A percentile compares a stretch with the other conserved stretches of the same genome.
Conservation (phyloP, 129 eudicot species). For the Calendula officinalis region DNA sequence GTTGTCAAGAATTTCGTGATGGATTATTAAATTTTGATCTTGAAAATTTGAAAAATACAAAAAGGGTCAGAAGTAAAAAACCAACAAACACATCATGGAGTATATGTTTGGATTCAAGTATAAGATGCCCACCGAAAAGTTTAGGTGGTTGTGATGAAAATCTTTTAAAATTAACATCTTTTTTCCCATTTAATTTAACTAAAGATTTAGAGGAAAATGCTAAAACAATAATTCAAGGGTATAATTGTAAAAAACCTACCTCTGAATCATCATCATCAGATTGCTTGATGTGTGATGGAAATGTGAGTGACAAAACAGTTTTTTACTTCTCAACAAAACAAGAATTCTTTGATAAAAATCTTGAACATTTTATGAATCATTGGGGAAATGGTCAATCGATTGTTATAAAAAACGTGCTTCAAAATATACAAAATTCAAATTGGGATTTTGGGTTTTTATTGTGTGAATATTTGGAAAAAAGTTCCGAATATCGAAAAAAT, state of each 20-base stretch:
- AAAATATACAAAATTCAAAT: slow-evolving; percentile 31
- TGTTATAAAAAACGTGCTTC: slow-evolving; percentile 47
- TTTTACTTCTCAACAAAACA: slow-evolving; percentile 48
- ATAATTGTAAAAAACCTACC: slow-evolving; percentile 25
- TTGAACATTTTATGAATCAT: slow-evolving; percentile 67
- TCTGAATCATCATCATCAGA: slow-evolving; percentile 15
- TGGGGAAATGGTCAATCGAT: slow-evolving; percentile 81
- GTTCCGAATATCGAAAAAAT: slow-evolving; percentile 25
- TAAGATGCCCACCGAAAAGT: slow-evolving; percentile 60
- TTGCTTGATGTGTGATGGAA: slow-evolving; percentile 46
- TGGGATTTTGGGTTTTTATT: slow-evolving; percentile 74
- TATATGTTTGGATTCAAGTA: slow-evolving; percentile 41
- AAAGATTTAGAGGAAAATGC: slow-evolving; percentile 62
- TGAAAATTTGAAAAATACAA: slow-evolving; percentile 22
- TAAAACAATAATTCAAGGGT: slow-evolving; percentile 31
- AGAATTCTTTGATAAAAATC: slow-evolving; percentile 42
- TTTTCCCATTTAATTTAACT: slow-evolving; percentile 44
- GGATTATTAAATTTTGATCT: slow-evolving; percentile 17
- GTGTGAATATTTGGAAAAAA: slow-evolving; percentile 49
- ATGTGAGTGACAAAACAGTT: slow-evolving; percentile 5
- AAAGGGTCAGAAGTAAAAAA: slow-evolving; percentile 34
- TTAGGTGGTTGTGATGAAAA: slow-evolving; percentile 65
- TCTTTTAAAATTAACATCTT: slow-evolving; percentile 44
- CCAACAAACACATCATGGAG: slow-evolving; percentile 38
- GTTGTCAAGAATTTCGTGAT: slow-evolving; percentile 58